Conservation (phyloP, 352 stramenopile genomes). For the Pilasporangium apinafurcum region DNA sequence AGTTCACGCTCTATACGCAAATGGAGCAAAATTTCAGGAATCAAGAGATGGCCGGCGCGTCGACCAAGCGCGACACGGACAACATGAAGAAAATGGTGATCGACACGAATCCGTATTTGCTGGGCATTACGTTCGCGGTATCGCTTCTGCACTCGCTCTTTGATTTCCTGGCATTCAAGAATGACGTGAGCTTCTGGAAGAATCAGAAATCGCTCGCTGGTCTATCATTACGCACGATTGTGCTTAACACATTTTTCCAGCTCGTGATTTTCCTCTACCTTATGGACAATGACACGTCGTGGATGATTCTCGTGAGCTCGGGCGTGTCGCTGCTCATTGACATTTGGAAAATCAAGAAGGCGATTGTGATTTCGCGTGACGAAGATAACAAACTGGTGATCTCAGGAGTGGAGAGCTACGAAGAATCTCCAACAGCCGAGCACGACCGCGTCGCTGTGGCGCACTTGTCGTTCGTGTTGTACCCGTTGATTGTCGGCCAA, state of each 20-base stretch:
- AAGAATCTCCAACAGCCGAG: conserved; percentile 68
- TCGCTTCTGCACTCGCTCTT: conserved; percentile 97
- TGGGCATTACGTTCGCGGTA: conserved; percentile 93
- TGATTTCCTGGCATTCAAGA: conserved; percentile 99
- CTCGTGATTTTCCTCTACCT: conserved; percentile 97
- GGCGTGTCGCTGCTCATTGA: conserved; percentile 83
- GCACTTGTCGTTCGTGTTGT: conserved; percentile 81
- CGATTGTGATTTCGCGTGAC: conserved; percentile 78
- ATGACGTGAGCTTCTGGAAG: conserved; percentile 98
- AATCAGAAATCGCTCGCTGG: conserved; percentile 96
- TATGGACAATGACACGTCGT: conserved; percentile 95
- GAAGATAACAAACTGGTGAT: conserved; percentile 77
- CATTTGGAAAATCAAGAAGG: conserved; percentile 93
- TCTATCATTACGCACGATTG: conserved; percentile 90
- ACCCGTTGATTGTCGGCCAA: conserved; percentile 90
- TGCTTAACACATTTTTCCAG: conserved; percentile 97
- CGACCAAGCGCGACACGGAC: conserved; percentile 84
- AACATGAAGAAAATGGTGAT: conserved; percentile 95
- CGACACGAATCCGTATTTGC: conserved; percentile 96
- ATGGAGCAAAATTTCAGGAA: conserved; percentile 91
- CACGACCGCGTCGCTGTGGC: conserved; percentile 81
- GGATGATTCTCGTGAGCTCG: conserved; percentile 92
- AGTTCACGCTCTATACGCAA: conserved; percentile 91
- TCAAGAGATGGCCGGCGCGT: conserved; percentile 91
- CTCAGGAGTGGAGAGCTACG: conserved; percentile 80